Evolutionary conservation across 1,284 basidiomycete genomes (phyloP).

Genomic region (Gymnopus androsaceus): DNA sequence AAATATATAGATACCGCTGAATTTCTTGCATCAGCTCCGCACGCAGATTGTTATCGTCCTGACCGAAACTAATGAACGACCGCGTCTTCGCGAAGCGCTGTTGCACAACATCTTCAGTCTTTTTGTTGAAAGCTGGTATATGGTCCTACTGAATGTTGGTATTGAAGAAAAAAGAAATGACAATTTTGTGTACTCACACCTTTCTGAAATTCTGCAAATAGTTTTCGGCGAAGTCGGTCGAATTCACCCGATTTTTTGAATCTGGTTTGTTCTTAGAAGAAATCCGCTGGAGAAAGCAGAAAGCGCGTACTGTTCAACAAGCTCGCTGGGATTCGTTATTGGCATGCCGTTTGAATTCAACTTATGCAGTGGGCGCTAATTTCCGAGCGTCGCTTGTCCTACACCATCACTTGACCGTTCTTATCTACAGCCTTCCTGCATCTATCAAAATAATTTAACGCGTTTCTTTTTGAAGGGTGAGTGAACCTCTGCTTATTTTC

Average conservation of each 20-base stretch:
- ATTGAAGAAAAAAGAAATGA: background rate
- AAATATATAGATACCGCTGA: constrained; percentile 50
- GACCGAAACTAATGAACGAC: constrained; percentile 1
- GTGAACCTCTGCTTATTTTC: no score
- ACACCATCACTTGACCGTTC: no score
- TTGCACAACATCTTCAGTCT: constrained; percentile 14
- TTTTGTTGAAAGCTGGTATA: constrained; percentile 12
- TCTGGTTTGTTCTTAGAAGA: constrained; percentile 34
- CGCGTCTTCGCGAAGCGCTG: constrained; percentile 6
- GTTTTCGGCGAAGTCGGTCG: constrained; percentile 67
- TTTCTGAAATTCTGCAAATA: constrained; percentile 63
- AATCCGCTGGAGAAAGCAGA: background rate
- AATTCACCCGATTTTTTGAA: constrained; percentile 83
- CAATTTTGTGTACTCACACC: constrained; percentile 47
- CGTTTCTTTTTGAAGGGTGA: no score
- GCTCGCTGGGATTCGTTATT: constrained; percentile 9
- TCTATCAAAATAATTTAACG: no score
- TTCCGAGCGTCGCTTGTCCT: no score
- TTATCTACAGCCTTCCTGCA: no score
- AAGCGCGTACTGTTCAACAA: constrained; percentile 14
- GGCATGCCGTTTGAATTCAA: no score
- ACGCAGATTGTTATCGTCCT: constrained; percentile 7
- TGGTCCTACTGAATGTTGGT: background rate
- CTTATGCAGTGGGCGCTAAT: no score
- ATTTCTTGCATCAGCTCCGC: constrained; percentile 68